Evolutionary conservation across 163 green algal species (phyloP), one percentile per base, ranked within the genome.

Genomic region (Picocystis sp.): DNA sequence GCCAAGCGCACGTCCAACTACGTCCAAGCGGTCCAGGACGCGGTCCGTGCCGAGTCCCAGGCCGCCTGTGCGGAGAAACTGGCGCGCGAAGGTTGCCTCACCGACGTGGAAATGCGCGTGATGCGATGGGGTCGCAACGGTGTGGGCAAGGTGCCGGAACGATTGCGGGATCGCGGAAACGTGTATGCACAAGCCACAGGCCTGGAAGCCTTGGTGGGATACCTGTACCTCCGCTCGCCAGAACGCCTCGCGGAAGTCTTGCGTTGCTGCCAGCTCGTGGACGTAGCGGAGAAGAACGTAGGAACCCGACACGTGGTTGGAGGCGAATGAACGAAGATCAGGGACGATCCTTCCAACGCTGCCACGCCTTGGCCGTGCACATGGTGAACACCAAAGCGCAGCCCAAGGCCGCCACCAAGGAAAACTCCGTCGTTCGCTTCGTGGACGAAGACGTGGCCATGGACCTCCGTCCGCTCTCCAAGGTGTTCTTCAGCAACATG

Each of bases 41-140:
- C 45, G 3, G 58, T 53, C 1, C 41, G 47, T 21, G 58, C 58
- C 17, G 58, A 65, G 29, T 34, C 50, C 25, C 58, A 65, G 43
- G 58, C 65, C 8, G 34, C n/a, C 13, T 54, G 47, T 5, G n/a
- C 41, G 15, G 47, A 54, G n/a, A 54, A 23, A 14, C 47, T 54
- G 47, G 12, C 47, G 47, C 17, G 17, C n/a, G 47, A 54, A 23
- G 47, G 47, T 14, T 21, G 17, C 34, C 47, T 54, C 25, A 54
- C n/a, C 17, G 47, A 54, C 9, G 10, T 19, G 15, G 47, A 54
- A 14, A 19, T 29, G 15, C 25, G 38, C 19, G 38, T 54, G 12
- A 35, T 54, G 47, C n/a, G 47, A 35, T 21, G 47, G 47, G 47
- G 47, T 9, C 34, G 47, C 25, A 54, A 54, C 17, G 47, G 47